Evolutionary conservation across 176 grass and related monocot species (phyloP), one percentile per base, ranked within the genome.

Genomic region (Carex scoparia): DNA sequence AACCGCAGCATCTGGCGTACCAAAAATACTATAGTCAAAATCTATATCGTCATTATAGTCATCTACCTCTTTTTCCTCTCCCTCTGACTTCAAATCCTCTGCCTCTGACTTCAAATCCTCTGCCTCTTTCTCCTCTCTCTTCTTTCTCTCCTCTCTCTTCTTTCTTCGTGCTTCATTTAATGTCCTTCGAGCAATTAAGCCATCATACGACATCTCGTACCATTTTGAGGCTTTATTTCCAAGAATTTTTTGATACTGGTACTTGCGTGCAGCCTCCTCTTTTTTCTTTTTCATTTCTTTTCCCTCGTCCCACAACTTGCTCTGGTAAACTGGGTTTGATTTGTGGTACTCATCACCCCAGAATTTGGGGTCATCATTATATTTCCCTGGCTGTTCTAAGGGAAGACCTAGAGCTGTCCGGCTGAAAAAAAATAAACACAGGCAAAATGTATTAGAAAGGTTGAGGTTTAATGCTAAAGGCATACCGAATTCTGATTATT

Each of bases 281-380:
- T 90, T 93, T 53, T 81, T 90, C 86, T 93, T 95, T 84, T 88
- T 79, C 0, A 86, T 90, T 87, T 89, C 91, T 79, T 83, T 83
- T 27, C 85, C 90, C 53, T 98, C 91, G 15, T 89, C 92, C 76
- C 88, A 91, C 69, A 88, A 92, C 69, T 98, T 92, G 10, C 90
- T 91, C 5, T 88, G 88, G 89, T 93, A 95, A 64, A 98, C 76
- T 57, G 95, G 88, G 77, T 87, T 93, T 15, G 85, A 78, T 7
- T 91, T 85, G 19, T 98, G 93, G 27, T 87, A 95, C 28, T 95
- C 91, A 48, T 95, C 88, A 2, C 91, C 93, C 42, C 69, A 98
- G 30, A 98, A 85, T 86, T 87, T 87, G 9, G 92, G 91, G 67
- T 92, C 93, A 2, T 98, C 91, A 33, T 89, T 82, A 6, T 95